A percentile compares a stretch with the other conserved stretches of the same genome.
Conservation (phyloP, 495 filamentous ascomycete species). For the Penicillium steckii region DNA sequence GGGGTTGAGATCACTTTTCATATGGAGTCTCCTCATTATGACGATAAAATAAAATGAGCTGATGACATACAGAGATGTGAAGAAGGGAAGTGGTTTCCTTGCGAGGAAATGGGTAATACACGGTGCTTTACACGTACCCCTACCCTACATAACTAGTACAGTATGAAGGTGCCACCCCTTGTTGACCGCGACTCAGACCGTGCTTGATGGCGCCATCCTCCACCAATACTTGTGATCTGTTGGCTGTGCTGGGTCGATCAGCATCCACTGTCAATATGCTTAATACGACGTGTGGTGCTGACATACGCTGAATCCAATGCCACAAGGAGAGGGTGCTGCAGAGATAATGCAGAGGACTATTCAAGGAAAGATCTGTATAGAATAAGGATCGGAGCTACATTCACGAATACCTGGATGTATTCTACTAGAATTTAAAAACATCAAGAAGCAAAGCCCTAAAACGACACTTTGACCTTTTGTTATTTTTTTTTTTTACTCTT, state of each 20-base stretch:
- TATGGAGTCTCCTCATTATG: not conserved
- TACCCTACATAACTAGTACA: too few species aligned
- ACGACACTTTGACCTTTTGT: too few species aligned
- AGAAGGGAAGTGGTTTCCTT: not conserved
- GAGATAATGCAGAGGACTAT: too few species aligned
- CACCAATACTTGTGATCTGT: not conserved
- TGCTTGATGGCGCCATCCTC: constrained; percentile 14
- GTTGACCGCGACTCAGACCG: not conserved
- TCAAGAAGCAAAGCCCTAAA: too few species aligned
- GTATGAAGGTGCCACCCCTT: not conserved
- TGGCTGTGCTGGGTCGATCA: constrained; percentile 1
- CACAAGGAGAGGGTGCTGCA: too few species aligned
- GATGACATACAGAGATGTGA: not conserved
- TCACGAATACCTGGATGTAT: too few species aligned
- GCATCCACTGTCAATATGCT: constrained; percentile 8
- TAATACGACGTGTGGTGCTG: constrained; percentile 8
- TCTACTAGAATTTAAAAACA: too few species aligned
- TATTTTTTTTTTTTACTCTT: too few species aligned
- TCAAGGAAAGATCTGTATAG: too few species aligned
- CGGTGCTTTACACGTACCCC: too few species aligned
- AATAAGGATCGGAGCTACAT: too few species aligned
- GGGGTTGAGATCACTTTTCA: not conserved
- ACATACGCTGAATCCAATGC: not conserved
- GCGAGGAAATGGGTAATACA: not conserved
- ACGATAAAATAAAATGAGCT: not conserved